Percentiles rank a stretch among this genome's conserved stretches.
These are phyloP conservation scores for Deakozyma indianensis DNA, from an alignment of 805 yeast genomes.

Conservation along the genomic window DNA sequence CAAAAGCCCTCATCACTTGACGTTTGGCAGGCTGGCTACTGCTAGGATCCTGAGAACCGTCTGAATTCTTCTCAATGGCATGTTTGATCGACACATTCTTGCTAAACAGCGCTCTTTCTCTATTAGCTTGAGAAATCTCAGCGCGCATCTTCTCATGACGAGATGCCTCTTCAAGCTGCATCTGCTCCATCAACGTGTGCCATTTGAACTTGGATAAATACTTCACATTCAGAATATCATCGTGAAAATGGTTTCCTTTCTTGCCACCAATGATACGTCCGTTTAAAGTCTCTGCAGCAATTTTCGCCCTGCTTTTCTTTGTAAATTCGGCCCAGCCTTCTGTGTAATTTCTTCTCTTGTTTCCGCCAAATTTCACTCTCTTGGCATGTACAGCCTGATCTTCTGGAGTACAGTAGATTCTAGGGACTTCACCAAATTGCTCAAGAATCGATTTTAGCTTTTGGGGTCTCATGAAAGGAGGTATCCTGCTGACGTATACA, in stretches of 20 bases:
- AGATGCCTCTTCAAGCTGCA: constrained; percentile 76
- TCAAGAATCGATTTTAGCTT: constrained; percentile 70
- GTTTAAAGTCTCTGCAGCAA: constrained; percentile 74
- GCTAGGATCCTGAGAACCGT: constrained; percentile 10
- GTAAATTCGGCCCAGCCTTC: constrained; percentile 97
- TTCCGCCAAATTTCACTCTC: constrained; percentile 79
- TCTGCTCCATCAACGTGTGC: constrained; percentile 87
- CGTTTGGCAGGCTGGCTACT: neutral
- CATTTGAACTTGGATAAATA: constrained; percentile 88
- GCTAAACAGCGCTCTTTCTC: constrained; percentile 25
- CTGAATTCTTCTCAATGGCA: constrained; percentile 19
- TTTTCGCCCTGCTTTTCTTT: constrained; percentile 72
- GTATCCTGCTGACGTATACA: constrained; percentile 78
- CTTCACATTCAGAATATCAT: constrained; percentile 83
- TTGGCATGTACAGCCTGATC: constrained; percentile 46
- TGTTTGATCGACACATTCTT: neutral
- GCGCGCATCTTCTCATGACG: constrained; percentile 78
- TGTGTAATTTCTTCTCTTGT: constrained; percentile 70
- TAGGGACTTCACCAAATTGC: constrained; percentile 76
- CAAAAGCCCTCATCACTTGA: constrained; percentile 34
- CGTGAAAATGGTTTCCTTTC: constrained; percentile 81
- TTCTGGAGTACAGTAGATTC: constrained; percentile 81
- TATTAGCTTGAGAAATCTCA: constrained; percentile 79
- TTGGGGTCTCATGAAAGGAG: constrained; percentile 95
- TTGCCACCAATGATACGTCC: constrained; percentile 87